Conservation (phyloP, 768 basidiomycete genomes). For the Pilatotrama ljubarskyi region DNA sequence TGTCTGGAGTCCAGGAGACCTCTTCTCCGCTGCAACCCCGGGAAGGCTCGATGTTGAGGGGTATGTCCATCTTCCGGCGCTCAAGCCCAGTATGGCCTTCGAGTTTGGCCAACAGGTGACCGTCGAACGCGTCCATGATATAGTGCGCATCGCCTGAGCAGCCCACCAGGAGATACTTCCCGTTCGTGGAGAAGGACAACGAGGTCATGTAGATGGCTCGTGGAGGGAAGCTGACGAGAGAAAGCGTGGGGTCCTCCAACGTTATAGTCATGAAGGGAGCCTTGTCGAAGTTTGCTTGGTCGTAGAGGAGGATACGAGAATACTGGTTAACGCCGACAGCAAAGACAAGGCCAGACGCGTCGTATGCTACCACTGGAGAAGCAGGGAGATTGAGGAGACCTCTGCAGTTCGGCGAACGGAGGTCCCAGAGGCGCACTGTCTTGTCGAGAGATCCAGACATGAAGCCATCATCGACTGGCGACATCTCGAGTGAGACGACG, state of each 20-base stretch:
- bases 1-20: constrained; percentile 92
- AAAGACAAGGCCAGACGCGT: constrained; percentile 79
- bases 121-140: constrained; percentile 88
- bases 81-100: constrained; percentile 86
- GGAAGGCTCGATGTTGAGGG: constrained; percentile 59
- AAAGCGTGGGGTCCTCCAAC: constrained; percentile 78
- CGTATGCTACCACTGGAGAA: constrained; percentile 80
- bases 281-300: constrained; percentile 85
- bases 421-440: constrained; percentile 95
- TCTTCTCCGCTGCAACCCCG: constrained; percentile 92
- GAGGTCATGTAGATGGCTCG: constrained; percentile 90
- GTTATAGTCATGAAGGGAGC: constrained; percentile 85
- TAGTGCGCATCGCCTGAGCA: constrained; percentile 94
- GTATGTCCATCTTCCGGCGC: constrained; percentile 51
- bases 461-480: constrained; percentile 92
- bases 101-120: constrained; percentile 79
- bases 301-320: constrained; percentile 82
- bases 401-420: constrained; percentile 74
- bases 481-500: constrained; percentile 89
- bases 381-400: constrained; percentile 77
- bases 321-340: constrained; percentile 84
- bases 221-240: constrained; percentile 79
- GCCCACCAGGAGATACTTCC: constrained; percentile 87
- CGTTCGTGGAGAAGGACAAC: constrained; percentile 85
- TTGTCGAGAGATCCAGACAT: constrained; percentile 94